Percentiles rank a stretch among this genome's conserved stretches.
These are phyloP conservation scores for Lentinus polychrous DNA, from an alignment of 1,284 basidiomycete species.

Conservation along the genomic window DNA sequence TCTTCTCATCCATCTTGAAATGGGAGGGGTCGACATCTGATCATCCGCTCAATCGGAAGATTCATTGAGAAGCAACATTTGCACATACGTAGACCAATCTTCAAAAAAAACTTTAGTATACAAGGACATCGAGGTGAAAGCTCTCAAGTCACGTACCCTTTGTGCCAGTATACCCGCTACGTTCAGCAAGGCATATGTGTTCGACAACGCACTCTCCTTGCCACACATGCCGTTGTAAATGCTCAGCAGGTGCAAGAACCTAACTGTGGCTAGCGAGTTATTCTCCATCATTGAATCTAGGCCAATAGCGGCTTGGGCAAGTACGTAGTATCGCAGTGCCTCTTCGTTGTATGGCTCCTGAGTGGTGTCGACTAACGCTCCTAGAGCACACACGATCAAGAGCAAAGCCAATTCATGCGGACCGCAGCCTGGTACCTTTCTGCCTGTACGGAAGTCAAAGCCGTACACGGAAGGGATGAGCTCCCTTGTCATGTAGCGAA, in stretches of 20 bases:
- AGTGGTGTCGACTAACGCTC: constrained; percentile 41
- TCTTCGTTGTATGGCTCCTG: constrained; percentile 43
- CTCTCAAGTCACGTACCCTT: constrained; percentile 27
- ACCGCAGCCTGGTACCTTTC: constrained; percentile 27
- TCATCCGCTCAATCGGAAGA: constrained; percentile 3
- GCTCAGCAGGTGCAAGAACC: constrained; percentile 45
- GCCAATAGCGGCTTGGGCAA: constrained; percentile 39
- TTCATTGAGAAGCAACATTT: not conserved
- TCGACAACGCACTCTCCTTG: constrained; percentile 41
- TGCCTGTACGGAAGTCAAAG: constrained; percentile 4
- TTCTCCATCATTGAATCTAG: constrained; percentile 36
- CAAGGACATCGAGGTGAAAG: not conserved
- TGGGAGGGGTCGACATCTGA: constrained; percentile 47
- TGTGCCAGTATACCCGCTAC: constrained; percentile 40
- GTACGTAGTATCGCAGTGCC: constrained; percentile 47
- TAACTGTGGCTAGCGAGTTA: constrained; percentile 37
- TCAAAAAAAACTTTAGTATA: constrained; percentile 2
- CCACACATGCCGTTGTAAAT: constrained; percentile 48
- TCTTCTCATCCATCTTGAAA: constrained; percentile 42
- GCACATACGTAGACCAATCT: constrained; percentile 45
- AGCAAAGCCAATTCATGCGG: constrained; percentile 46
- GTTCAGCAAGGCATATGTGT: constrained; percentile 38
- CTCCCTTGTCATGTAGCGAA: constrained; percentile 35
- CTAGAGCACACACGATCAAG: constrained; percentile 43
- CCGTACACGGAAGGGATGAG: constrained; percentile 39